These are phyloP conservation scores for Sporothrix pallida DNA, from an alignment of 2,329 filamentous ascomycete genomes.

Conservation along the genomic window DNA sequence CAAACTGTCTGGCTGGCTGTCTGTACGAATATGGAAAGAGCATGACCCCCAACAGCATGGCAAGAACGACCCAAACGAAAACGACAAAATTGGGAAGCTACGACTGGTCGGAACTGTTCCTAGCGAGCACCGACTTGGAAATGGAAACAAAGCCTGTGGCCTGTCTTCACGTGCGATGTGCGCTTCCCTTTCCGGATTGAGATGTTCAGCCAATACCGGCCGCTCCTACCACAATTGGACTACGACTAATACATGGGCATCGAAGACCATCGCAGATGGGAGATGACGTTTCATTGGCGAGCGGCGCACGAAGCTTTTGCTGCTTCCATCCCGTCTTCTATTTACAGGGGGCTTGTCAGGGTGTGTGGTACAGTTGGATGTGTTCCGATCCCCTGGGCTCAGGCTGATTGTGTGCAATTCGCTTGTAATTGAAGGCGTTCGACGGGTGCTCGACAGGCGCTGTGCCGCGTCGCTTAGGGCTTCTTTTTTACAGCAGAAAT, in stretches of 20 bases:
- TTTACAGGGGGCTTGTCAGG: not conserved
- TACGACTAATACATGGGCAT: too few relatives aligned
- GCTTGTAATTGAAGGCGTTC: too few relatives aligned
- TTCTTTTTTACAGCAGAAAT: not conserved
- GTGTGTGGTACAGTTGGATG: not conserved
- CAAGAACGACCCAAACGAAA: not conserved
- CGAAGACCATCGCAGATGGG: not conserved
- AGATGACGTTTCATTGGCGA: conserved; percentile 9
- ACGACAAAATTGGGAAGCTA: not conserved
- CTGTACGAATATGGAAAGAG: too few relatives aligned
- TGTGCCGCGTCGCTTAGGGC: not conserved
- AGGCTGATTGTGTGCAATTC: too few relatives aligned
- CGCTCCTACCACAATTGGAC: conserved; percentile 1
- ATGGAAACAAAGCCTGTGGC: too few relatives aligned
- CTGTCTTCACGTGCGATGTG: not conserved
- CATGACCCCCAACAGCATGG: not conserved
- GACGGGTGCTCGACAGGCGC: not conserved
- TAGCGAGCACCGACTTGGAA: not conserved
- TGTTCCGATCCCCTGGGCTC: not conserved
- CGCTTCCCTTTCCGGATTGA: not conserved
- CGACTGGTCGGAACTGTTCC: not conserved
- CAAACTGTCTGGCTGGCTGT: too few relatives aligned
- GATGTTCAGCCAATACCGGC: not conserved
- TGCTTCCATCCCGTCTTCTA: conserved; percentile 8
- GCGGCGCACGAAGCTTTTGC: not conserved